Percentiles rank a stretch among this genome's conserved stretches.
Conservation (phyloP, 257 asterid genomes). For the Echium plantagineum region DNA sequence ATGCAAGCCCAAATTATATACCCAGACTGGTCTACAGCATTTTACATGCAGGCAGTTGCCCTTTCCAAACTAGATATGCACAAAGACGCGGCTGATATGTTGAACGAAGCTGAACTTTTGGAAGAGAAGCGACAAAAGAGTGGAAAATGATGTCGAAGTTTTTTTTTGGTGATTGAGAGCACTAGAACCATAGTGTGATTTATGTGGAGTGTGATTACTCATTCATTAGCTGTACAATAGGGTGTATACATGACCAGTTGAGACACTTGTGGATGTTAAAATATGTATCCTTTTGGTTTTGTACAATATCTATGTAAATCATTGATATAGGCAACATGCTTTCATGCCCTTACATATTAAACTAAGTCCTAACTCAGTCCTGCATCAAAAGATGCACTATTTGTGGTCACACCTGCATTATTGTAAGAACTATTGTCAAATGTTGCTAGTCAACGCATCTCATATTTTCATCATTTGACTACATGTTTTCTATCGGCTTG, state of each 20-base stretch:
- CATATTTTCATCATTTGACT: no score
- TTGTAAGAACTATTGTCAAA: no score
- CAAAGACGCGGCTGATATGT: slow-evolving; percentile 95
- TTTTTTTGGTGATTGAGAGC: background rate
- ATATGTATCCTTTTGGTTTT: slow-evolving; percentile 17
- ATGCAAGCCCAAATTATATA: slow-evolving; percentile 93
- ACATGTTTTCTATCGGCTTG: no score
- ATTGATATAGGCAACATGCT: slow-evolving; percentile 13
- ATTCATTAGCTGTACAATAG: background rate
- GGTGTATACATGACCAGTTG: background rate
- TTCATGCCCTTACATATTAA: background rate
- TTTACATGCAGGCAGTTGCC: slow-evolving; percentile 97
- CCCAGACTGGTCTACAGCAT: slow-evolving; percentile 95
- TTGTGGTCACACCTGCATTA: no score
- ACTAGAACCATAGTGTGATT: background rate
- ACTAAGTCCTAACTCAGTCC: no score
- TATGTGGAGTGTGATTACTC: background rate
- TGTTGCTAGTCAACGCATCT: no score
- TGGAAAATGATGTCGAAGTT: slow-evolving; percentile 30
- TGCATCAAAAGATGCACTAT: no score
- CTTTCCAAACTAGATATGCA: slow-evolving; percentile 93
- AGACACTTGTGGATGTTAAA: slow-evolving; percentile 10
- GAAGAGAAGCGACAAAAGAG: slow-evolving; percentile 68
- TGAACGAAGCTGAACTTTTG: slow-evolving; percentile 73
- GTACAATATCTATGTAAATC: slow-evolving; percentile 12